These are phyloP conservation scores for Pythium oligandrum DNA, from an alignment of 352 stramenopile species.

Conservation along the genomic window DNA sequence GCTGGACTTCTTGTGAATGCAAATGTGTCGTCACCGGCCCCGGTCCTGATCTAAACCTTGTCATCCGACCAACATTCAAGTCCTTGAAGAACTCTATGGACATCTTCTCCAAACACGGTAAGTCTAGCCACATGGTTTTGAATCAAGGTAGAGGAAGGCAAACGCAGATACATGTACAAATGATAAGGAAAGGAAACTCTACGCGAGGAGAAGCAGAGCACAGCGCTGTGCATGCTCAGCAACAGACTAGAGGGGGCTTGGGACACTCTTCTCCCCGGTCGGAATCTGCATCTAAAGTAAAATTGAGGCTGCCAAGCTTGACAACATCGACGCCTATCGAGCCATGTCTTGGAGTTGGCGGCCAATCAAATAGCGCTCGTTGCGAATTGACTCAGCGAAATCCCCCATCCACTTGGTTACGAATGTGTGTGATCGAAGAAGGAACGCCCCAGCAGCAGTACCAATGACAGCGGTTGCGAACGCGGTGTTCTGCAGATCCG, in stretches of 20 bases:
- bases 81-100: no score
- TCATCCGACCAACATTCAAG: no score
- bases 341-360: conserved; percentile 84
- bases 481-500: conserved; percentile 40
- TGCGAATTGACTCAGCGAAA: conserved; percentile 80
- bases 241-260: no score
- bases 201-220: no score
- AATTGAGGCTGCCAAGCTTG: background rate
- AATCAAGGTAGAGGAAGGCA: background rate
- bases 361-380: conserved; percentile 85
- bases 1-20: no score
- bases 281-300: no score
- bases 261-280: no score
- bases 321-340: conserved; percentile 28
- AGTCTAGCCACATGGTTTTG: conserved; percentile 5
- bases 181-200: no score
- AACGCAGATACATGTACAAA: no score
- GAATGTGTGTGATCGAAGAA: conserved; percentile 33
- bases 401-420: conserved; percentile 58
- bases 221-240: no score
- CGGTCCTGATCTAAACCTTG: no score
- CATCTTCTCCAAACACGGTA: conserved; percentile 12
- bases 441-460: conserved; percentile 1
- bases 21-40: no score
- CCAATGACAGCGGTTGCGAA: conserved; percentile 49